phyloP scores from a whole-genome alignment of 2,329 filamentous ascomycete genomes.

The Dactylella cylindrospora region DNA sequence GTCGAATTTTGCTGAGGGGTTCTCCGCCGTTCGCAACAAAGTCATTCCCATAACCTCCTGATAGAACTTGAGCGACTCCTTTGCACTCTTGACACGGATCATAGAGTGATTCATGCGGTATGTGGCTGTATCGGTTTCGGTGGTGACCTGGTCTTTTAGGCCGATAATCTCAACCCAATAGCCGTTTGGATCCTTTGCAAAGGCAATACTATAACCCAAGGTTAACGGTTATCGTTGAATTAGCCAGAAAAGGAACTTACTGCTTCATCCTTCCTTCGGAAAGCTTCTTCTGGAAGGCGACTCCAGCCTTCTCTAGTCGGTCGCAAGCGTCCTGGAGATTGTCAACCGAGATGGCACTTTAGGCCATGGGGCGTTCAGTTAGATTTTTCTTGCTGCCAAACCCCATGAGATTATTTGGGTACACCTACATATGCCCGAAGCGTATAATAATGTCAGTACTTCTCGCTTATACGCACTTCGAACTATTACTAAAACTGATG shows the following conservation, averaged over 20 bases:
- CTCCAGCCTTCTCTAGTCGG: constrained; percentile 84
- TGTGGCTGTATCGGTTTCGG: constrained; percentile 69
- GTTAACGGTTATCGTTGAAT: neutral
- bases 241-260: constrained; percentile 2
- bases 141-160: constrained; percentile 70
- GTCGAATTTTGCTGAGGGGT: constrained; percentile 72
- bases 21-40: constrained; percentile 72
- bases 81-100: constrained; percentile 83
- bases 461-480: neutral
- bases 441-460: constrained; percentile 45
- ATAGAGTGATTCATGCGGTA: constrained; percentile 92
- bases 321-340: constrained; percentile 77
- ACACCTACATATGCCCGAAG: constrained; percentile 48
- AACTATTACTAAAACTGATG: neutral
- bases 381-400: too few relatives aligned
- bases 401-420: neutral
- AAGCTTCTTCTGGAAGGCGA: constrained; percentile 93
- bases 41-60: constrained; percentile 87
- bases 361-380: too few relatives aligned
- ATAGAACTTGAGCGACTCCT: constrained; percentile 76
- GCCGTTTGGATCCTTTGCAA: constrained; percentile 82
- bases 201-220: constrained; percentile 65
- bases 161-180: constrained; percentile 86
- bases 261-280: constrained; percentile 77
- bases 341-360: constrained; percentile 54